Conservation (phyloP, 768 basidiomycete genomes). For the Symmetrospora coprosmae region DNA sequence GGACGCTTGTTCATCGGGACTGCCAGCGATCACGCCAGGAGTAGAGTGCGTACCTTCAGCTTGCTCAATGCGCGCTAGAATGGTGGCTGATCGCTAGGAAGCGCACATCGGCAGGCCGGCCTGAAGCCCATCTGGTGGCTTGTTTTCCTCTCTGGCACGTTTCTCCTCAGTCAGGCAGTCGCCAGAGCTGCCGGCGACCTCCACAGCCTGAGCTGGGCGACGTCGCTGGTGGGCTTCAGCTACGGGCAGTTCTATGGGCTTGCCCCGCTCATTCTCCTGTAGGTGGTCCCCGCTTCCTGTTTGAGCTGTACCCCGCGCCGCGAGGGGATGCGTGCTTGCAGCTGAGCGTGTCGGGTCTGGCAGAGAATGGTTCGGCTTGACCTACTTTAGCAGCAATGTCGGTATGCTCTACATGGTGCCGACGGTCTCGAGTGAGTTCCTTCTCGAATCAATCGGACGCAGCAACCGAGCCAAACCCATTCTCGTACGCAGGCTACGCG, state of each 20-base stretch:
- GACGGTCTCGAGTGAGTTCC: constrained; percentile 10
- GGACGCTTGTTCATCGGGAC: constrained; percentile 12
- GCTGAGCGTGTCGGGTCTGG: background rate
- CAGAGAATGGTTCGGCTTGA: constrained; percentile 19
- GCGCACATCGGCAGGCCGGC: background rate
- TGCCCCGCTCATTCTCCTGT: constrained; percentile 15
- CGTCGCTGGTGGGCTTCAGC: constrained; percentile 19
- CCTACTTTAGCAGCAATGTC: constrained; percentile 4
- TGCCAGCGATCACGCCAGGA: background rate
- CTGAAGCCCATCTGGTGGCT: constrained; percentile 18
- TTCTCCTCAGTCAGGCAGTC: constrained; percentile 13
- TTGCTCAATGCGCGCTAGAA: background rate
- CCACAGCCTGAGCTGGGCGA: background rate
- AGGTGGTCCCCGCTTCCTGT: too few relatives aligned
- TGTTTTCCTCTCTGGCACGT: background rate
- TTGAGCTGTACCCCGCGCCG: background rate
- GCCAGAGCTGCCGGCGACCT: constrained; percentile 1
- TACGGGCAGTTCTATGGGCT: constrained; percentile 19
- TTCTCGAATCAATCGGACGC: background rate
- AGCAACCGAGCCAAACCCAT: background rate
- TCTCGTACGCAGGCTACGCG: background rate
- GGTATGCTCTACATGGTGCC: constrained; percentile 13
- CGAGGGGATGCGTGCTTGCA: background rate
- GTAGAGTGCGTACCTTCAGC: background rate
- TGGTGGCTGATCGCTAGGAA: background rate